Percentiles rank a stretch among this genome's conserved stretches.
These are phyloP conservation scores for Aspergillus sp. DNA, from an alignment of 2,329 filamentous ascomycete genomes.

Conservation along the genomic window DNA sequence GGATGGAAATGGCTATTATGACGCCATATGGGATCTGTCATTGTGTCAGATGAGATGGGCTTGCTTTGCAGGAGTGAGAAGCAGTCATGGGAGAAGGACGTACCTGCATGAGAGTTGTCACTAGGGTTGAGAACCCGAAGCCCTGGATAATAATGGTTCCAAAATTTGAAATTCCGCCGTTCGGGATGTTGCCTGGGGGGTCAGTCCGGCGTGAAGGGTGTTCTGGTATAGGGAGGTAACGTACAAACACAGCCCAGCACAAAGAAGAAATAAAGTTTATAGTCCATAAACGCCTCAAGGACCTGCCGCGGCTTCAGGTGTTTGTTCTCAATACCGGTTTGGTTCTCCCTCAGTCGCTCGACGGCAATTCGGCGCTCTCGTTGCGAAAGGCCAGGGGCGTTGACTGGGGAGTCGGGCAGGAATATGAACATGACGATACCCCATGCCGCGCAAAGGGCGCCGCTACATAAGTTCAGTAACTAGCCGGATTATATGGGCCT, in stretches of 20 bases:
- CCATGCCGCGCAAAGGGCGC: slow-evolving; percentile 58
- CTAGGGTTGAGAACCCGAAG: slow-evolving; percentile 56
- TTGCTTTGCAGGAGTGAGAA: no score
- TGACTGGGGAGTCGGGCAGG: slow-evolving; percentile 59
- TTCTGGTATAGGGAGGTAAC: neutral
- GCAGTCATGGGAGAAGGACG: neutral
- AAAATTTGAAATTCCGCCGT: slow-evolving; percentile 61
- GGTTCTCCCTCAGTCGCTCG: slow-evolving; percentile 55
- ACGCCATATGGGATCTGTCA: slow-evolving; percentile 51
- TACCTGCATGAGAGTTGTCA: slow-evolving; percentile 55
- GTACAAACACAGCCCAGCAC: slow-evolving; percentile 49
- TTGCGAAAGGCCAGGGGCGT: slow-evolving; percentile 52
- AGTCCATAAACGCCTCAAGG: slow-evolving; percentile 56
- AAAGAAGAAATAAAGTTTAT: slow-evolving; percentile 61
- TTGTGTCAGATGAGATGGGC: neutral
- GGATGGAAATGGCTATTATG: slow-evolving; percentile 52
- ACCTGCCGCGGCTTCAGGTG: slow-evolving; percentile 57
- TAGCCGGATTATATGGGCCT: no score
- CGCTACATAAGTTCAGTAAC: slow-evolving; percentile 24
- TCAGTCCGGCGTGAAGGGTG: neutral
- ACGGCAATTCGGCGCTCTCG: slow-evolving; percentile 57
- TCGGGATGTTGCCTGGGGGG: slow-evolving; percentile 47
- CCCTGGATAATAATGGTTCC: slow-evolving; percentile 60
- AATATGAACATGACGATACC: slow-evolving; percentile 59
- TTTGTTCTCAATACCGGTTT: slow-evolving; percentile 61